Base-by-base conservation (phyloP, 2,329 filamentous ascomycete species). In the Beauveria sp. region DNA sequence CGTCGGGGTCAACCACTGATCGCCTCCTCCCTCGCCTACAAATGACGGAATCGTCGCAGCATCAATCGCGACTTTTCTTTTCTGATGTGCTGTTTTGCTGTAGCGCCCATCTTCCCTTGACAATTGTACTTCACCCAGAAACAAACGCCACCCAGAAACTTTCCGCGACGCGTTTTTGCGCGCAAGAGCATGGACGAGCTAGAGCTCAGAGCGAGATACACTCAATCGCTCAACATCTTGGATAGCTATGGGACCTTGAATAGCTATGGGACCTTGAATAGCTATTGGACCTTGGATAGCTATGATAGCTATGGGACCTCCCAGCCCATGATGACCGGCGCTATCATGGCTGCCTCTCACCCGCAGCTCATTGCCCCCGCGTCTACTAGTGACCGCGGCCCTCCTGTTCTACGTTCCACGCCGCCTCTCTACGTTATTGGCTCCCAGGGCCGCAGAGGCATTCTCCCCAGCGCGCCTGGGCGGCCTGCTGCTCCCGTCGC, bases 401-500 rank as follows among this genome's bases (percentile, higher is more conserved):
- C 85, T 63, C 84, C 84, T 20, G 80, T 85, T 14, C 74, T 89
- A 67, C 85, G 87, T 60, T 86, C 87, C n/a, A 87, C 91, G 81
- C 88, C 88, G 69, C 90, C 90, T 18, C 95, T 91, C 38, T 93
- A 97, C 71, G 93, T 97, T 54, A 93, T 97, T 61, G 93, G 93
- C 60, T 96, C 93, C 34, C 93, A 98, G 77, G 93, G 93, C 63
- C 87, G 93, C 66, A 86, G 93, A 67, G 93, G 93, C 54, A 96
- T 97, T 45, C 78, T 97, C 64, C 93, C 93, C 18, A 96, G 92
- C 69, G 92, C 93, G 64, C 91, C 92, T 34, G 93, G 93, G 49
- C 83, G 92, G 63, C 90, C 92, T 61, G 86, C 90, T 60, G 90
- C 91, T 28, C 86, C 90, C 38, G 80, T 87, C 24, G 83, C 85